A percentile compares a stretch with the other conserved stretches of the same genome.
Conservation (phyloP, 257 asterid species). For the Solanum rostratum region DNA sequence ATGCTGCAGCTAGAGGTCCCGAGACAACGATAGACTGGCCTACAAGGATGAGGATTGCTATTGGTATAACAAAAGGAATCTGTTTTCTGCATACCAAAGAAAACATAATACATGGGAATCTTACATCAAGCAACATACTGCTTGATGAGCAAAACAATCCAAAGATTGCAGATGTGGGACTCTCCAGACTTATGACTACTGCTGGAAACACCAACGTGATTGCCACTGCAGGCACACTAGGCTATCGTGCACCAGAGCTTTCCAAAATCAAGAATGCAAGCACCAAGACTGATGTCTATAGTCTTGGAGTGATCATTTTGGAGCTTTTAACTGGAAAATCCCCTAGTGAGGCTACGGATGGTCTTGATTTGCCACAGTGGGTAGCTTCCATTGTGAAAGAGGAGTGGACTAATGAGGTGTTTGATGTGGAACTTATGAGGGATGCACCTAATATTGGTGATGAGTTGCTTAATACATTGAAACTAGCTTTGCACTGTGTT, state of each 20-base stretch:
- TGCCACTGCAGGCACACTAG: constrained; percentile 41
- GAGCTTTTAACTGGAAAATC: constrained; percentile 92
- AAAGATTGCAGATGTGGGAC: constrained; percentile 48
- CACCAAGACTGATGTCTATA: constrained; percentile 59
- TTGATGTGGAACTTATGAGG: constrained; percentile 75
- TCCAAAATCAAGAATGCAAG: constrained; percentile 57
- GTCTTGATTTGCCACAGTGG: constrained; percentile 82
- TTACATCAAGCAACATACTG: constrained; percentile 53
- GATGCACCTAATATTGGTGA: constrained; percentile 54
- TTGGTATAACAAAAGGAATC: constrained; percentile 64
- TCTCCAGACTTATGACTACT: constrained; percentile 26
- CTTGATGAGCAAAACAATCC: constrained; percentile 64
- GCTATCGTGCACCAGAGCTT: constrained; percentile 84
- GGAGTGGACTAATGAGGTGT: constrained; percentile 88
- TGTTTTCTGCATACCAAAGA: constrained; percentile 50
- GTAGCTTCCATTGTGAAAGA: constrained; percentile 85
- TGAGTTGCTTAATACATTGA: constrained; percentile 64
- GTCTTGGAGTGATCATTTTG: constrained; percentile 77
- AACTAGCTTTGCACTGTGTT: constrained; percentile 78
- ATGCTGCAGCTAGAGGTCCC: constrained; percentile 36
- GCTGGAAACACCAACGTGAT: constrained; percentile 35
- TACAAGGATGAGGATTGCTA: constrained; percentile 57
- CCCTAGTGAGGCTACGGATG: constrained; percentile 77
- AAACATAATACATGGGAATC: constrained; percentile 46
- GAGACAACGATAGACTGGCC: constrained; percentile 55